A percentile compares a stretch with the other conserved stretches of the same genome.
Evolutionary conservation across 2,329 filamentous ascomycete species (phyloP).

Genomic region (Hypomyces perniciosus): DNA sequence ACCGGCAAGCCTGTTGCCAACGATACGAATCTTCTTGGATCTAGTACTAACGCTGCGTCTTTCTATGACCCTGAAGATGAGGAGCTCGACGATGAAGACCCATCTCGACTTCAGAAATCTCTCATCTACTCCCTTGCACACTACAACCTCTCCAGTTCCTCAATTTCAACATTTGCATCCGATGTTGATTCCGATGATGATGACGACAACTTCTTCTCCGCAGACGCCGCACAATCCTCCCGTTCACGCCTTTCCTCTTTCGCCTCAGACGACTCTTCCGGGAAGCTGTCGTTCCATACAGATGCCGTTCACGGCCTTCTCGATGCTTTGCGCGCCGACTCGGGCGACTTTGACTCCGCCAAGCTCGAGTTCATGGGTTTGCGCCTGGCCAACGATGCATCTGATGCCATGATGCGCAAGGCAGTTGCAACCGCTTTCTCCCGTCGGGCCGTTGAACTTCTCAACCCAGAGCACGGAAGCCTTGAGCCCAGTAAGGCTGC

Average conservation of each 20-base stretch:
- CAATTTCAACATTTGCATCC: slow-evolving; percentile 56
- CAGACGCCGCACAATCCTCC: slow-evolving; percentile 38
- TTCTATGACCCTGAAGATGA: slow-evolving; percentile 44
- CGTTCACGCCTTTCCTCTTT: slow-evolving; percentile 65
- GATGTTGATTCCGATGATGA: slow-evolving; percentile 61
- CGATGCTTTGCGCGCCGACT: slow-evolving; percentile 71
- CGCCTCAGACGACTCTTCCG: slow-evolving; percentile 63
- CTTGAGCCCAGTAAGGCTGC: slow-evolving; percentile 61
- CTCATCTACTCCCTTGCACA: slow-evolving; percentile 49
- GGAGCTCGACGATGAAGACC: slow-evolving; percentile 45
- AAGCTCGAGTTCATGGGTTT: slow-evolving; percentile 90
- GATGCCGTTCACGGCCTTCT: slow-evolving; percentile 84
- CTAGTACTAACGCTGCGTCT: slow-evolving; percentile 43
- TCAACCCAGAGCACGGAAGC: slow-evolving; percentile 42
- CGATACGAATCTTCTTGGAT: slow-evolving; percentile 43
- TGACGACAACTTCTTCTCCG: slow-evolving; percentile 52
- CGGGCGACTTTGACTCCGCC: slow-evolving; percentile 70
- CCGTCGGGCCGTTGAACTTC: slow-evolving; percentile 68
- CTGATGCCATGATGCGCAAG: slow-evolving; percentile 79
- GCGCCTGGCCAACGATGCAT: slow-evolving; percentile 86
- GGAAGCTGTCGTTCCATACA: slow-evolving; percentile 61
- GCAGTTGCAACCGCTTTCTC: slow-evolving; percentile 83
- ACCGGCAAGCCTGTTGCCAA: slow-evolving; percentile 33
- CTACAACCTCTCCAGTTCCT: slow-evolving; percentile 48
- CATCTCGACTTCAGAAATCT: slow-evolving; percentile 46